Base-by-base conservation (phyloP, 2,329 filamentous ascomycete species). In the Ascochyta lentis region DNA sequence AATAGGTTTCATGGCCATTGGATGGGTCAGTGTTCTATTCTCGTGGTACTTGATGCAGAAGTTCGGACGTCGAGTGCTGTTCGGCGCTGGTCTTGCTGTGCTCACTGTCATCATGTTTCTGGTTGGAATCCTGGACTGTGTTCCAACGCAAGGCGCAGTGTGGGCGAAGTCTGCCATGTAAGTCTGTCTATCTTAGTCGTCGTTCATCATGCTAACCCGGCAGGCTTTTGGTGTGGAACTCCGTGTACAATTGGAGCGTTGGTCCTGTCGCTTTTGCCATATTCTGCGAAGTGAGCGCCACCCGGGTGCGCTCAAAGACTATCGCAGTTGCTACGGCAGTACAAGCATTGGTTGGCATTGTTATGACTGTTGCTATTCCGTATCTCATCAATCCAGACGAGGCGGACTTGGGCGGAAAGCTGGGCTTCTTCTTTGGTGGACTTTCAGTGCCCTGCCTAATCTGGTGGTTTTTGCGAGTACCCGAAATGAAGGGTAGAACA, bases 211-310 rank as follows among this genome's bases (percentile, higher is more conserved):
- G 29, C 54, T 57, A 10, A 57, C 34, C 6, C n/a, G 9, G 8
- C 19, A 57, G 54, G 49, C 54, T 57, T 23, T 37, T 57, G 22
- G 33, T 57, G 0, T 57, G 54, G 49, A 57, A 57, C 0, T 78
- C 93, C 34, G 85, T 88, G 68, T 96, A 96, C 76, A 90, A 96
- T 72, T 80, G 92, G 42, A 89, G 89, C 0, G 91, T 96, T 38
- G 92, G 92, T 23, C 93, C 91, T 0, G 90, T 96, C 4, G 91
- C 89, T 72, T 96, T 94, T 77, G 93, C 90, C 0, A 83, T 96
- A 7, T 91, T 96, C 3, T 85, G 89, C 1, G 92, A 57, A 96
- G 74, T 76, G 94, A 35, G 91, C 90, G 1, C 91, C 90, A 1
- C 85, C 89, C n/a, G 54, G 5, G 54, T 57, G 84, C 91, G 7